Evolutionary conservation across 2,329 filamentous ascomycete genomes (phyloP), one percentile per base, ranked within the genome.

Genomic region (Exserohilum rostratum): DNA sequence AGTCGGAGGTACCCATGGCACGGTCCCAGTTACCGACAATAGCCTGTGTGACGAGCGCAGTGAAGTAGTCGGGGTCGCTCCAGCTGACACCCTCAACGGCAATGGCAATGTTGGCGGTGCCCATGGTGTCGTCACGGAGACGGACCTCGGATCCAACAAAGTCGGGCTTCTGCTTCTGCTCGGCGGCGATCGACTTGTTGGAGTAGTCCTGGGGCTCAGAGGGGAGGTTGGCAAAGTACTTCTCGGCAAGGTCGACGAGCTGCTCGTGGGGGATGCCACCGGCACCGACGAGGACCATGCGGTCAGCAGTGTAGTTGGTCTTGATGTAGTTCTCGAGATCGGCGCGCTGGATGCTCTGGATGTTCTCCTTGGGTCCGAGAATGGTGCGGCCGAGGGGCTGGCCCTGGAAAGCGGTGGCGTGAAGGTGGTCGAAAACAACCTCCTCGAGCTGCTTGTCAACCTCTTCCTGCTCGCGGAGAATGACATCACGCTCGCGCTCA

Each of bases 21-120:
- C 95, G 95, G 83, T 99, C 95, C 88, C 96, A 99, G 88, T 99
- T 99, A 76, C 95, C 95, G 67, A 99, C 93, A 70, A 99, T 98
- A 71, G 95, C 95, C 84, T 99, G 95, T 55, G 95, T 91, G 66
- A 99, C 93, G 53, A 99, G 85, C 60, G 90, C 96, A 69, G 95
- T 97, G 84, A 97, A 99, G 86, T 99, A 99, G 81, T 98, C 93
- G 61, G 96, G 90, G 69, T 96, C 93, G 82, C 91, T 96, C 95
- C 95, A 99, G 89, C 92, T 96, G 53, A 99, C 95, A 87, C 95
- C 95, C 85, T 99, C 95, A 45, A 99, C 95, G 56, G 95, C 93
- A 74, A 99, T 92, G 73, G 96, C 95, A 70, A 99, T 96, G 85
- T 99, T 93, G 77, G 95, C 95, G 64, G 93, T 95, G 69, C 90